phyloP scores from a whole-genome alignment of 371 early-diverging fungal genomes.

The Syncephalastrum monosporum region DNA sequence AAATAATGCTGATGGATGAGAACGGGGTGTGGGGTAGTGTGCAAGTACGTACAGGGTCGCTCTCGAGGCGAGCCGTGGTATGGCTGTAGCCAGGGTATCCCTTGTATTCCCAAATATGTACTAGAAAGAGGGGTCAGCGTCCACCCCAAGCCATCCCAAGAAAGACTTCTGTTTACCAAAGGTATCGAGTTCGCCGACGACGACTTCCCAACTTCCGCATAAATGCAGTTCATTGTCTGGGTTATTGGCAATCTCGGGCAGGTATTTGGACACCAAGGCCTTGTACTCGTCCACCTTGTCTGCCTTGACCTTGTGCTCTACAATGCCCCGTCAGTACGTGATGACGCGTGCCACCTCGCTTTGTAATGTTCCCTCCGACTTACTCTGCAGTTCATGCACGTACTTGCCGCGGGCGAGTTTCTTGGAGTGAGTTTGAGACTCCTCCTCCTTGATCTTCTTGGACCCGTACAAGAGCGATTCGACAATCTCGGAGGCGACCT shows the following conservation, averaged over 20 bases:
- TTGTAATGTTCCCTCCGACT: slow-evolving; percentile 9
- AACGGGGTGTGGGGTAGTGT: not conserved
- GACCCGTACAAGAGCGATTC: slow-evolving; percentile 68
- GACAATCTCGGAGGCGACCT: slow-evolving; percentile 30
- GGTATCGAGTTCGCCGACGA: slow-evolving; percentile 86
- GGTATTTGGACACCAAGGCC: slow-evolving; percentile 55
- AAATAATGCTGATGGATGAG: not conserved
- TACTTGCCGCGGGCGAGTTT: slow-evolving; percentile 85
- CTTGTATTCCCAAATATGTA: slow-evolving; percentile 94
- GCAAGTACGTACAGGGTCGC: slow-evolving; percentile 52
- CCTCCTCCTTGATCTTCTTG: slow-evolving; percentile 51
- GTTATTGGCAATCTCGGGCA: slow-evolving; percentile 74
- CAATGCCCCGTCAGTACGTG: not conserved
- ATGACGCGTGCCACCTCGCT: not conserved
- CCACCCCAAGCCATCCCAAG: not conserved
- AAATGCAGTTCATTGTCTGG: slow-evolving; percentile 73
- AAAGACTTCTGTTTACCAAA: slow-evolving; percentile 55
- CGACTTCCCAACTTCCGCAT: slow-evolving; percentile 85
- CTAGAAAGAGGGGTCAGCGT: slow-evolving; percentile 19
- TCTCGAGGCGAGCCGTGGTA: slow-evolving; percentile 50
- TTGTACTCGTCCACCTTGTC: slow-evolving; percentile 83
- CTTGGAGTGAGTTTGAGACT: slow-evolving; percentile 66
- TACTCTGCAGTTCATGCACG: slow-evolving; percentile 84
- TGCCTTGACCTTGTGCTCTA: slow-evolving; percentile 83
- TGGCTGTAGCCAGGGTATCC: slow-evolving; percentile 80